Percentiles rank a stretch among this genome's conserved stretches.
phyloP scores from a whole-genome alignment of 2,329 filamentous ascomycete genomes.

The Emmonsiellopsis sp. region DNA sequence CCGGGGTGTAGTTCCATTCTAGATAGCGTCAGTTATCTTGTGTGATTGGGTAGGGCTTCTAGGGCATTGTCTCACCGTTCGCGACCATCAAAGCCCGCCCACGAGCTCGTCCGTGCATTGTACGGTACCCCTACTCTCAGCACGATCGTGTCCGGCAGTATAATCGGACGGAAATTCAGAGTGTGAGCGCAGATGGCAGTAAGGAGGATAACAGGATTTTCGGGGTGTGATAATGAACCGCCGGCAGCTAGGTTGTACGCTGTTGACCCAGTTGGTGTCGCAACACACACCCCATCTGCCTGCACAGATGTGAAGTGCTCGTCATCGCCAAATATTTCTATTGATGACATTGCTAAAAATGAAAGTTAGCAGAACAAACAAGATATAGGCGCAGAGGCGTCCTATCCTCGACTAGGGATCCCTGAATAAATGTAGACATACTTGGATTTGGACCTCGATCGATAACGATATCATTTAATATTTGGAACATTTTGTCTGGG shows the following conservation, averaged over 20 bases:
- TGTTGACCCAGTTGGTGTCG: constrained; percentile 88
- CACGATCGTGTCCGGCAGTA: constrained; percentile 94
- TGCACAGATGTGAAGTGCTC: constrained; percentile 88
- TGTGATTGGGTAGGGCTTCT: background rate
- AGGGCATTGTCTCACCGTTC: constrained; percentile 49
- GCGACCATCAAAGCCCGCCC: constrained; percentile 96
- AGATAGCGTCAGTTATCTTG: constrained; percentile 12
- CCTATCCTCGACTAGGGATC: constrained; percentile 1
- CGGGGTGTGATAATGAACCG: constrained; percentile 85
- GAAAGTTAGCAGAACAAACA: constrained; percentile 10
- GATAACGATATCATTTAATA: constrained; percentile 93
- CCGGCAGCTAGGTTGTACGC: constrained; percentile 92
- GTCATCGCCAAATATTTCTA: constrained; percentile 83
- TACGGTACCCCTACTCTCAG: constrained; percentile 91
- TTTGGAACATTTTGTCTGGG: constrained; percentile 77
- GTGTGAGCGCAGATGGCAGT: constrained; percentile 92
- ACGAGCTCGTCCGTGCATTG: constrained; percentile 76
- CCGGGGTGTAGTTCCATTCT: constrained; percentile 41
- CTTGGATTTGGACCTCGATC: constrained; percentile 89
- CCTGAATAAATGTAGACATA: constrained; percentile 38
- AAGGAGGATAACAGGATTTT: constrained; percentile 78
- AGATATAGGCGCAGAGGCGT: background rate
- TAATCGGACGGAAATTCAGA: constrained; percentile 82
- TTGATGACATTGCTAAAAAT: constrained; percentile 69
- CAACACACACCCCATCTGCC: constrained; percentile 88